A percentile compares a stretch with the other conserved stretches of the same genome.
phyloP scores from a whole-genome alignment of 108 stramenopile genomes.

The Conticribra guillardii region DNA sequence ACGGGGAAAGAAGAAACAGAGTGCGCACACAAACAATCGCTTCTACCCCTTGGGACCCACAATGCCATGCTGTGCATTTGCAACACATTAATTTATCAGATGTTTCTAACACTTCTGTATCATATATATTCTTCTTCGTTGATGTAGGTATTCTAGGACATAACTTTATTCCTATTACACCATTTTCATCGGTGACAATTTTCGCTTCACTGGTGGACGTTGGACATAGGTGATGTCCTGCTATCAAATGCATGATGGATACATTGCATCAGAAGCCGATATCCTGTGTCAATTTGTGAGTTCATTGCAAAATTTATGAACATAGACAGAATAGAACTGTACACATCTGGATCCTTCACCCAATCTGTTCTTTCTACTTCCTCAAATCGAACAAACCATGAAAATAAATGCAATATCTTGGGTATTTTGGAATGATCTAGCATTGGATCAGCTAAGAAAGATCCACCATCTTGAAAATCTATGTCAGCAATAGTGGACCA shows the following conservation, averaged over 20 bases:
- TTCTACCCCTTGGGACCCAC: slow-evolving; percentile 14
- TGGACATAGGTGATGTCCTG: not conserved
- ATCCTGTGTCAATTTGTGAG: slow-evolving; percentile 12
- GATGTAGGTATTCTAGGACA: slow-evolving; percentile 9
- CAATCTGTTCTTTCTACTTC: not conserved
- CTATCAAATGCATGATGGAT: slow-evolving; percentile 20
- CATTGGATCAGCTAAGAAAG: slow-evolving; percentile 7
- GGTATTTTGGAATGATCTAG: not conserved
- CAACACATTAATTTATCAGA: slow-evolving; percentile 17
- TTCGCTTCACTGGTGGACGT: slow-evolving; percentile 5
- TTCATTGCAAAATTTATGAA: slow-evolving; percentile 18
- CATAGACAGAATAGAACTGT: slow-evolving; percentile 6
- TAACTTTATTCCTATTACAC: slow-evolving; percentile 10
- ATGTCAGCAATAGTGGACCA: not conserved
- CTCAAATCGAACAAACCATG: slow-evolving; percentile 6
- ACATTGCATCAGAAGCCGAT: slow-evolving; percentile 17
- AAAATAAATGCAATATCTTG: not conserved
- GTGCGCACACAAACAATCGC: slow-evolving; percentile 10
- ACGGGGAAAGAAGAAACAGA: not conserved
- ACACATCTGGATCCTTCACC: slow-evolving; percentile 16
- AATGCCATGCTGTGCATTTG: slow-evolving; percentile 36
- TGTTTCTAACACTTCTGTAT: slow-evolving; percentile 2
- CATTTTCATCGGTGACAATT: slow-evolving; percentile 9
- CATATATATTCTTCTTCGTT: slow-evolving; percentile 21
- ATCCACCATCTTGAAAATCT: slow-evolving; percentile 9